These are phyloP conservation scores for Metrosideros polymorpha DNA, from an alignment of 441 rosid species.

Conservation along the genomic window DNA sequence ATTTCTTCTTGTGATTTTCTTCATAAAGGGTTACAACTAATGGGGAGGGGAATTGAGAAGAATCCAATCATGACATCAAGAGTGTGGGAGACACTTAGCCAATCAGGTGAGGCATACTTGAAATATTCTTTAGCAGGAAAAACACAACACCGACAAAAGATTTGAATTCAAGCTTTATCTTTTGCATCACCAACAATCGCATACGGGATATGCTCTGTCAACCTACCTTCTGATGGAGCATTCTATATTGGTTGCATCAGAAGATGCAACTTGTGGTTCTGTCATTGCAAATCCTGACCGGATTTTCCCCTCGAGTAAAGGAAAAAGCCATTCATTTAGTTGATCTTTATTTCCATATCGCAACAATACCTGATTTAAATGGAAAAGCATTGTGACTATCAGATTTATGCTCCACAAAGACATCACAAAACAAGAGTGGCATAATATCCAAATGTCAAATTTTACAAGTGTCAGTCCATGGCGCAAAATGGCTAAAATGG, in stretches of 20 bases:
- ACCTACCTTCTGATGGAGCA: slow-evolving; percentile 83
- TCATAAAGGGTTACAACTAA: too few species aligned
- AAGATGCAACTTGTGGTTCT: slow-evolving; percentile 97
- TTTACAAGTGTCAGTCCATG: background rate
- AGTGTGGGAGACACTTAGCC: background rate
- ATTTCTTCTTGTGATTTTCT: background rate
- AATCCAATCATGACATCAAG: background rate
- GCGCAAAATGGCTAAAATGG: background rate
- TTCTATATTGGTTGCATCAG: slow-evolving; percentile 97
- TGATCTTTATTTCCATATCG: slow-evolving; percentile 93
- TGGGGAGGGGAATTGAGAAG: background rate
- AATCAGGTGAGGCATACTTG: background rate
- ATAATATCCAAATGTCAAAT: background rate
- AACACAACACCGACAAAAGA: background rate
- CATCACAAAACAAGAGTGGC: background rate
- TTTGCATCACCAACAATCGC: background rate
- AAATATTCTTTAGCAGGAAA: background rate
- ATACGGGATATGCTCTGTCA: background rate
- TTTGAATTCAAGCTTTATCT: background rate
- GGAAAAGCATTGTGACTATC: background rate
- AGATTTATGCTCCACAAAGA: background rate
- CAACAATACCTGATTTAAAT: slow-evolving; percentile 54
- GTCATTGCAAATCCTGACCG: slow-evolving; percentile 99
- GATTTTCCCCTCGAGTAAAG: slow-evolving; percentile 86
- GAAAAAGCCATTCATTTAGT: slow-evolving; percentile 82